Evolutionary conservation across 306 rosid species (phyloP), one percentile per base, ranked within the genome.

Genomic region (Echinosophora koreensis): DNA sequence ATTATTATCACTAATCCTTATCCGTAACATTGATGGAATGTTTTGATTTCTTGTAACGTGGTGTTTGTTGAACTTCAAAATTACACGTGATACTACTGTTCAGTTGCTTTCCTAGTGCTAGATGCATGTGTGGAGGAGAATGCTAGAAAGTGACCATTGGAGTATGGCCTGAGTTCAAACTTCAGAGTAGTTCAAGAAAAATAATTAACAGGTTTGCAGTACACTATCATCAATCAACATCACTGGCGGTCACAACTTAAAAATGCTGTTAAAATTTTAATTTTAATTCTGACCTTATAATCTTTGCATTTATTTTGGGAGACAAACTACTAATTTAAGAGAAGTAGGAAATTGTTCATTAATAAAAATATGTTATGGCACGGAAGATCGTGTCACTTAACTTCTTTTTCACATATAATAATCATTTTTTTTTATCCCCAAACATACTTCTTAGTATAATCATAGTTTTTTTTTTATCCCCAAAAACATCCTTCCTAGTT

Each of bases 61-160:
- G n/a, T 30, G 74, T 69, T 69, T 69, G 10, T 54, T 50, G 18
- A 37, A 70, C 17, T 16, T 16, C 17, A 32, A 52, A 50, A 14
- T 51, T 52, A 35, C 35, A 65, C 54, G 16, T 35, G 15, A 55
- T 5, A 16, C 39, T 69, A 15, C 32, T 7, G 52, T 69, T 16
- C 6, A 4, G 66, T 71, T 72, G 66, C 41, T 57, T 72, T 57
- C 41, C 30, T 72, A 2, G 61, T 32, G 5, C 49, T 50, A 4
- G 32, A 50, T 50, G 62, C 32, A 51, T 34, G 55, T 17, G 71
- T 39, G 6, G 39, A 7, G 65, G 39, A 18, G 4, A 39, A 22
- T 72, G 15, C 41, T 27, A 41, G 77, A 57, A 15, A 73, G 66
- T 57, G 67, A 73, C 67, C 13, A 3, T 55, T 56, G 66, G 15